Evolutionary conservation across 2,329 filamentous ascomycete genomes (phyloP), one percentile per base, ranked within the genome.

Genomic region (Fusarium proliferatum): DNA sequence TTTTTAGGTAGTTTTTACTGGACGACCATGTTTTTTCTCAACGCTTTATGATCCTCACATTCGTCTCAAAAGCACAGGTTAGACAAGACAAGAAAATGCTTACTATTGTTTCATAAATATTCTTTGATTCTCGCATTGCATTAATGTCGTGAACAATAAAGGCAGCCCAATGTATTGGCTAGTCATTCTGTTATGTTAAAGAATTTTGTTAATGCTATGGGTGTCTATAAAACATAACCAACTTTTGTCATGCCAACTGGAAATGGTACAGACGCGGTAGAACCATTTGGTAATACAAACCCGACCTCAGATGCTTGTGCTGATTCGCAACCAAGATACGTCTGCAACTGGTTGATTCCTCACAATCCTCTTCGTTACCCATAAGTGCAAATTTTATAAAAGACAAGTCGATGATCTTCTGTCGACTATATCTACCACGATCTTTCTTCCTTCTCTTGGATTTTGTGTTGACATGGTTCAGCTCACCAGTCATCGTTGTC

Each of bases 401-500:
- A 39, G 65, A 59, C 39, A 38, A 58, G 43, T 52, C 28, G 39
- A 60, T 45, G 45, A 73, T 48, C 48, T 34, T 74, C 67, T 66
- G 52, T 53, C 55, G 61, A 33, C 58, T 58, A 63, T 52, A 53
- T 53, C 71, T 38, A 39, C 59, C 55, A 46, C 39, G 41, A 13
- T 42, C 39, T 23, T 43, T 34, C n/a, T 62, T 68, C 72, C 71
- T 68, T 61, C 55, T 76, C 64, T 71, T 52, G 26, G 55, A 28
- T 48, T 56, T 61, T 49, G 26, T 64, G 33, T 58, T 59, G 61
- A 28, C 30, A 38, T 49, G 56, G 38, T 49, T 42, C 48, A 43
- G 43, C 73, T 81, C 79, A 85, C 92, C 92, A 94, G 76, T 95
- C 93, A 80, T 95, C 93, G 68, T 94, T 91, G 75, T 94, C 91